Base-by-base conservation (phyloP, 306 rosid species). In the Rubus idaeus region DNA sequence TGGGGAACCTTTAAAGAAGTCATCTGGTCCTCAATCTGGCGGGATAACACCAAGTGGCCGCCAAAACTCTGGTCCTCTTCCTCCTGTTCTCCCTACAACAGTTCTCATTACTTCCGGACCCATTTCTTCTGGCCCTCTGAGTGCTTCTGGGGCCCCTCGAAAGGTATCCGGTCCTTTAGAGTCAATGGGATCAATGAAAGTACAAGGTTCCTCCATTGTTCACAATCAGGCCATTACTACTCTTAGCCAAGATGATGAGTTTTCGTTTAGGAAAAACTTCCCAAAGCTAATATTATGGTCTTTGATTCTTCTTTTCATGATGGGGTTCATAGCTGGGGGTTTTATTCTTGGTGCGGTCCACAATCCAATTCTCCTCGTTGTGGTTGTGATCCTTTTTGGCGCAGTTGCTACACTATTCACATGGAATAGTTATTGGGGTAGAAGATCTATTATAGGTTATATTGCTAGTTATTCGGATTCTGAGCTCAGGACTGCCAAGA, bases 311-410 rank as follows among this genome's bases (percentile, higher is more conserved):
- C 88, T 95, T 26, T 95, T 95, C 77, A 81, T 95, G 68, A 95
- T 95, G 98, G 98, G 98, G 58, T 89, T 92, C 84, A 92, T 95
- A 77, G 98, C 97, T 75, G 97, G 98, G 40, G 97, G 98, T 76
- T 95, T 95, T 83, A 95, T 95, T 83, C 92, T 95, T 12, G 98
- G 98, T 78, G 98, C 98, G 11, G 98, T 95, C 75, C 97, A 41
- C 88, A 95, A 92, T 86, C 83, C 93, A 66, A 83, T 89, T 80
- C 97, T 95, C 78, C 98, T 95, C 68, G 75, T 88, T 58, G 98
- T 92, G 55, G 96, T 95, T 5, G 95, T 84, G n/a, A 74, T 95
- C 80, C 96, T 95, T 78, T 95, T 95, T 77, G 88, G 80, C 21
- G 84, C 84, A 10, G 97, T 95, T 78, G 84, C 85, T 78, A 87